Base-by-base conservation (phyloP, 2,329 filamentous ascomycete genomes). In the Ceratocystis diversiconidia region DNA sequence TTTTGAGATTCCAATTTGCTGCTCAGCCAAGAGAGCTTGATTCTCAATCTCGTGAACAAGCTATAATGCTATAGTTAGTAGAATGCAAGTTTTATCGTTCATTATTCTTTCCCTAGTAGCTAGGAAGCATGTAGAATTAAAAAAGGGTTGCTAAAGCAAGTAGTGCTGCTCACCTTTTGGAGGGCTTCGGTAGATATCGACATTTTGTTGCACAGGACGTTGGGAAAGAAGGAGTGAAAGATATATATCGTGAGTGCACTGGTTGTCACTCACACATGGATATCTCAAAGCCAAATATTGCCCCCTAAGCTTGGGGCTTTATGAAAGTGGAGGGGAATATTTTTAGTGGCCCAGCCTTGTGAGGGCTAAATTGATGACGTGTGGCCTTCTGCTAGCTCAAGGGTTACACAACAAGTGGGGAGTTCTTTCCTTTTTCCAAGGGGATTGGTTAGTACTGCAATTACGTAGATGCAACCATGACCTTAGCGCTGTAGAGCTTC, bases 151-250 rank as follows among this genome's bases (percentile, higher is more conserved):
- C 2, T 15, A 6, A 61, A 12, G 44, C 8, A 41, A 8, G 28
- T 19, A 32, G 28, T 10, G 6, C 28, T 61, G 22, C 48, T 7
- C 73, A 92, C 92, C 87, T 96, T 96, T 75, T 96, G 89, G 69
- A 97, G 80, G 67, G 92, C 91, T 78, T 95, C 90, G 73, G 95
- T 96, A 64, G 92, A 87, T 71, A 97, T 94, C 65, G 92, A 90
- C 92, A 97, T 96, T 63, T 71, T 82, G 72, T 48, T 6, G 22
- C n/a, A 32, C 22, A 19, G 5, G 12, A 22, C 3, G 8, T 52
- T 52, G 25, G 3, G 10, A 52, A 52, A 52, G 10, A 2, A 6
- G 48, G 48, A 17, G 48, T 28, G 8, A 5, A 15, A 12, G 32
- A 41, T 25, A 52, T 28, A 12, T 15, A 12, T 52, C 22, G 8